Evolutionary conservation across 2,329 filamentous ascomycete genomes (phyloP), one percentile per base, ranked within the genome.

Genomic region (Ceratocystis ficicola): DNA sequence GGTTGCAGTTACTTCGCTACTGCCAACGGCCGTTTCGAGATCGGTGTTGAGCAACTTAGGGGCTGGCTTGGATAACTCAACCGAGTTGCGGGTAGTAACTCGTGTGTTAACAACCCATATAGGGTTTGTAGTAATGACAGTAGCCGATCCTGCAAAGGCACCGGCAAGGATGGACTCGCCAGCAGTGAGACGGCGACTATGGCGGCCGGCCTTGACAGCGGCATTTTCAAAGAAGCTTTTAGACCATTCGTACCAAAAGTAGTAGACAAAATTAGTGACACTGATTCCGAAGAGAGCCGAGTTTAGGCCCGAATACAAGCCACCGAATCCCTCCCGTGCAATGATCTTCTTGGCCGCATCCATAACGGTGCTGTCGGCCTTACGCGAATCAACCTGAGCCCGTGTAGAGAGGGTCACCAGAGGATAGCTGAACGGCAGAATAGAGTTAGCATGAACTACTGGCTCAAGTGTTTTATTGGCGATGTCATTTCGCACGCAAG

Each of bases 201-300:
- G 83, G 69, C 90, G 86, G 44, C 88, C 89, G 65, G 88, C 80
- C 72, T 84, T 86, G 67, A 81, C 75, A 59, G 91, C 90, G 8
- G 90, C 89, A 69, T 82, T 81, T 75, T 90, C 90, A 78, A 97
- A 96, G 74, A 88, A 88, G 63, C 87, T 82, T 67, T 92, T 86
- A 69, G 91, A 94, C 89, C 90, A 99, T 79, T 99, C 94, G 77
- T 97, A 99, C 93, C 90, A 99, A 81, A 97, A 99, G 79, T 99
- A 99, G 82, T 99, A 99, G 61, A 99, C 93, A 75, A 99, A 99
- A 80, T 99, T 99, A 72, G 94, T 99, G 71, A 99, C 87, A 76
- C 89, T 94, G 79, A 99, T 97, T 75, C 94, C 94, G 76, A 99
- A 96, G 59, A 99, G 81, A 63, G 94, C 94, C 69, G 89, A 95